These are phyloP conservation scores for Pulveroboletus sp. DNA, from an alignment of 1,284 basidiomycete species.

Conservation along the genomic window DNA sequence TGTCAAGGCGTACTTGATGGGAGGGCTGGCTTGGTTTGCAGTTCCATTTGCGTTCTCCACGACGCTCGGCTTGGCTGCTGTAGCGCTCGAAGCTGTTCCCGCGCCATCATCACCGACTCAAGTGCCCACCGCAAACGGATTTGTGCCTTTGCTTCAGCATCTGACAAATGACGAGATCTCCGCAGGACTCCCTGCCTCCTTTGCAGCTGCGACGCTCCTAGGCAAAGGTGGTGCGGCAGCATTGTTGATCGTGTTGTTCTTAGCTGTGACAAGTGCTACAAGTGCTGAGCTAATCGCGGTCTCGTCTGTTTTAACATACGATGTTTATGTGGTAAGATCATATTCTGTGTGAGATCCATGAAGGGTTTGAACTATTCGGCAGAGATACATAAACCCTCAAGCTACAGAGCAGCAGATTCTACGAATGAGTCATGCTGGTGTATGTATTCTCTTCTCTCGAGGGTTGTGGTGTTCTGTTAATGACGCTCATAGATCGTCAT, in stretches of 20 bases:
- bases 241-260: conserved; percentile 68
- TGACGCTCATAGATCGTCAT: conserved; percentile 51
- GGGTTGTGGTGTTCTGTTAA: conserved; percentile 15
- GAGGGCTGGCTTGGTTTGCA: conserved; percentile 88
- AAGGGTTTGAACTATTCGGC: not conserved
- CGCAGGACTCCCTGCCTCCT: conserved; percentile 79
- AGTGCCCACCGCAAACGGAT: conserved; percentile 33
- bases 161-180: conserved; percentile 67
- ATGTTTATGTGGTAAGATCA: conserved; percentile 61
- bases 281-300: conserved; percentile 90
- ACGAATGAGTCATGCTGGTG: conserved; percentile 49
- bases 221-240: conserved; percentile 73
- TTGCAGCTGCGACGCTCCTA: conserved; percentile 76
- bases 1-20: conserved; percentile 85
- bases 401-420: conserved; percentile 62
- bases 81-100: conserved; percentile 52
- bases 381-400: conserved; percentile 59
- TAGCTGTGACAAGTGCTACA: conserved; percentile 84
- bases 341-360: not conserved
- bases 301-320: conserved; percentile 77
- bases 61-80: conserved; percentile 79
- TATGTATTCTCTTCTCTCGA: conserved; percentile 39
- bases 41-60: conserved; percentile 81
- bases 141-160: conserved; percentile 62
- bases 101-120: conserved; percentile 25